Percentiles rank a stretch among this genome's conserved stretches.
Evolutionary conservation across 2,329 filamentous ascomycete species (phyloP).

Genomic region (Fusarium sp.): DNA sequence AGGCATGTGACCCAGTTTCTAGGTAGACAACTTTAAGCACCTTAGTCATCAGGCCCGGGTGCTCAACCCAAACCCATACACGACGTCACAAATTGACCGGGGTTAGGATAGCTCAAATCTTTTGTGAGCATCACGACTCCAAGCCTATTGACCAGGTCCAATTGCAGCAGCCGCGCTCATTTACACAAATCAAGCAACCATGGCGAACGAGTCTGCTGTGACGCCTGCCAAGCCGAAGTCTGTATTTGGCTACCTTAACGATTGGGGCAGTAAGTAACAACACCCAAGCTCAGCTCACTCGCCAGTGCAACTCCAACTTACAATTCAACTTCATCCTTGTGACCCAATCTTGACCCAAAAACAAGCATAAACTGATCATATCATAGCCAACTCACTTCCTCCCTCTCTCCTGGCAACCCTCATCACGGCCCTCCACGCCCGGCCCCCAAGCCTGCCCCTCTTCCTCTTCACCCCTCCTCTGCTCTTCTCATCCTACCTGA

Average conservation of each 20-base stretch:
- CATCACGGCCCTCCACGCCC: conserved; percentile 67
- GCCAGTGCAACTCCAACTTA: conserved; percentile 12
- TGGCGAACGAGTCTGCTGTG: conserved; percentile 48
- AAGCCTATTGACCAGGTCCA: conserved; percentile 11
- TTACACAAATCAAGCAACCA: conserved; percentile 32
- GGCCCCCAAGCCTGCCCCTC: conserved; percentile 66
- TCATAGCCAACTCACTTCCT: conserved; percentile 65
- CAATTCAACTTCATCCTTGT: conserved; percentile 3
- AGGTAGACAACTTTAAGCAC: conserved; percentile 7
- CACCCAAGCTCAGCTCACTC: conserved; percentile 7
- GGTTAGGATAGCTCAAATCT: conserved; percentile 24
- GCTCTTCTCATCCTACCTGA: conserved; percentile 70
- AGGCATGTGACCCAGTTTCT: conserved; percentile 21
- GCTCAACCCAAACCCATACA: not conserved
- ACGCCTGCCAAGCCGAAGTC: conserved; percentile 48
- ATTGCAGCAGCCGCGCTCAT: conserved; percentile 32
- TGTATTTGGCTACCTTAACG: conserved; percentile 54
- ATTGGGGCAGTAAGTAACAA: conserved; percentile 64
- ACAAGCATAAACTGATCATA: conserved; percentile 19
- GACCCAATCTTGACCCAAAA: not conserved
- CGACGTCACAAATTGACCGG: conserved; percentile 39
- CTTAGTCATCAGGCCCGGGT: conserved; percentile 34
- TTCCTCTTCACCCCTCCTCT: conserved; percentile 66
- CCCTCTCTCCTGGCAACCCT: conserved; percentile 69
- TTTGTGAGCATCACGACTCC: conserved; percentile 34